Conservation (phyloP, 768 basidiomycete species). For the Boletus edulis region DNA sequence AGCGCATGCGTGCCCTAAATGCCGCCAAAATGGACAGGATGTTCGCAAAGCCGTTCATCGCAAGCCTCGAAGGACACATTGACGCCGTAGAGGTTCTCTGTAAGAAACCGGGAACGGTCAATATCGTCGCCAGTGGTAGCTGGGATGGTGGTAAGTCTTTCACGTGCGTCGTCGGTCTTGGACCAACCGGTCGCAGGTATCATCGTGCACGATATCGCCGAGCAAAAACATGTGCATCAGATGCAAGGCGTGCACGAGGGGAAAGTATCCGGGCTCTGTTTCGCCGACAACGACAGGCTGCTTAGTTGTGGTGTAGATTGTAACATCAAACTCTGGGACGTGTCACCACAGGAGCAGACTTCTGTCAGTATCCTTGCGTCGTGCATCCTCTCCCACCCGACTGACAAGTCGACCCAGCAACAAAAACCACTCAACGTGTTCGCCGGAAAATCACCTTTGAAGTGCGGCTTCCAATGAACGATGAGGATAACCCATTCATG, state of each 20-base stretch:
- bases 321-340: slow-evolving; percentile 80
- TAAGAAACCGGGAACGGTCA: slow-evolving; percentile 69
- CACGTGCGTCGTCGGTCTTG: neutral
- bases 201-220: slow-evolving; percentile 78
- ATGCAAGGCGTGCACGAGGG: slow-evolving; percentile 78
- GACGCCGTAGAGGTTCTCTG: slow-evolving; percentile 90
- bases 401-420: slow-evolving; percentile 19
- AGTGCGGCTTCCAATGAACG: slow-evolving; percentile 47
- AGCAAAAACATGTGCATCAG: slow-evolving; percentile 50
- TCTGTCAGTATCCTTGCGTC: slow-evolving; percentile 33
- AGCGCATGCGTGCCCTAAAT: slow-evolving; percentile 90
- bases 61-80: slow-evolving; percentile 84
- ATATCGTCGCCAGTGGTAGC: slow-evolving; percentile 83
- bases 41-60: slow-evolving; percentile 97
- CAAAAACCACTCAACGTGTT: slow-evolving; percentile 74
- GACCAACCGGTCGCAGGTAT: slow-evolving; percentile 51
- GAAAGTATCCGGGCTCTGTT: slow-evolving; percentile 81
- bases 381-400: neutral
- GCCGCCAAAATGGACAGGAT: slow-evolving; percentile 97
- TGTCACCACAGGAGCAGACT: slow-evolving; percentile 34
- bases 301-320: slow-evolving; percentile 83
- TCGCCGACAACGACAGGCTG: slow-evolving; percentile 58
- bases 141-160: slow-evolving; percentile 86
- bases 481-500: neutral
- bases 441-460: slow-evolving; percentile 85